Evolutionary conservation across 2,329 filamentous ascomycete species (phyloP).

Genomic region (Conoideocrella luteorostrata): DNA sequence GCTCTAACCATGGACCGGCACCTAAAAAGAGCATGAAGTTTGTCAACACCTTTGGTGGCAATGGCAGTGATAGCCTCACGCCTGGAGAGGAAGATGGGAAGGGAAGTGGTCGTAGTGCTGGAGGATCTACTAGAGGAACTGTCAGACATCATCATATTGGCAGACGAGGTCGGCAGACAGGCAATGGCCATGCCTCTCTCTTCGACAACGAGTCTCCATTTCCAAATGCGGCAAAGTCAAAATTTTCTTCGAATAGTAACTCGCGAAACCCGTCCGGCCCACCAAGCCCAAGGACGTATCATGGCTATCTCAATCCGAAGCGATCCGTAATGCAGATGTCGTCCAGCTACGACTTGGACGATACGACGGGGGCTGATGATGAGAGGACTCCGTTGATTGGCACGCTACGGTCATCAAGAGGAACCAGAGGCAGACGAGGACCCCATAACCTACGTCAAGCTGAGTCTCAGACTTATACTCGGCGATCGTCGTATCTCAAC

Average conservation of each 20-base stretch:
- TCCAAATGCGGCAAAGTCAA: constrained; percentile 57
- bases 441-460: constrained; percentile 58
- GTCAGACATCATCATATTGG: constrained; percentile 66
- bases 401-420: constrained; percentile 49
- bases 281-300: constrained; percentile 58
- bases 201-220: constrained; percentile 77
- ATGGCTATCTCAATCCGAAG: constrained; percentile 33
- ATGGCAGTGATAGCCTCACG: constrained; percentile 41
- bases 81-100: constrained; percentile 62
- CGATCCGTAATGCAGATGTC: constrained; percentile 53
- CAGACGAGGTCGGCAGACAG: constrained; percentile 65
- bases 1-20: constrained; percentile 33
- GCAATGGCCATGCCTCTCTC: constrained; percentile 62
- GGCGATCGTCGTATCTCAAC: constrained; percentile 56
- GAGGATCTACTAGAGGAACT: constrained; percentile 58
- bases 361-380: constrained; percentile 71
- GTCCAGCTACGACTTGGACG: constrained; percentile 71
- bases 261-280: constrained; percentile 61
- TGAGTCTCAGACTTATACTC: constrained; percentile 64
- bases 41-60: constrained; percentile 68
- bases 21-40: constrained; percentile 95
- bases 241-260: constrained; percentile 39
- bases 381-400: constrained; percentile 77
- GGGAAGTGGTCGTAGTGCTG: constrained; percentile 53
- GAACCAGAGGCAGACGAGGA: constrained; percentile 51